These are phyloP conservation scores for Mediolabrus comicus DNA, from an alignment of 108 stramenopile species.

Conservation along the genomic window DNA sequence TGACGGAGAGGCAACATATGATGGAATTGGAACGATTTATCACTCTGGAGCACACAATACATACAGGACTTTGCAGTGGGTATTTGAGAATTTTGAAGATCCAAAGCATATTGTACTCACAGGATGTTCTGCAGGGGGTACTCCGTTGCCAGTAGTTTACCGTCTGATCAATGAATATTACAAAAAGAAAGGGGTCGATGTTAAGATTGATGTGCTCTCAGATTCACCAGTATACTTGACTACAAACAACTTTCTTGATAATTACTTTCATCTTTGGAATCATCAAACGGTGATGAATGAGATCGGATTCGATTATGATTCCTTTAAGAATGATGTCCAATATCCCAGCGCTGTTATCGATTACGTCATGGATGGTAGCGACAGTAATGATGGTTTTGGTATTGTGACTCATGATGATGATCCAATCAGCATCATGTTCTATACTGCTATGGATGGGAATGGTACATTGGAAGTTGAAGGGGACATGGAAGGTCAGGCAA, in stretches of 20 bases:
- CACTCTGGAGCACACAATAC: slow-evolving; percentile 51
- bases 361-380: slow-evolving; percentile 38
- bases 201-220: slow-evolving; percentile 27
- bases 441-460: slow-evolving; percentile 41
- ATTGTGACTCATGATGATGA: slow-evolving; percentile 47
- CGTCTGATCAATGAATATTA: slow-evolving; percentile 43
- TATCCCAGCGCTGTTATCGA: slow-evolving; percentile 43
- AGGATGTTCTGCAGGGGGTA: slow-evolving; percentile 60
- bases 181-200: slow-evolving; percentile 2
- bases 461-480: not conserved
- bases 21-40: slow-evolving; percentile 10
- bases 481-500: not conserved
- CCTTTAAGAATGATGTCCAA: slow-evolving; percentile 23
- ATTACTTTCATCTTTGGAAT: slow-evolving; percentile 47
- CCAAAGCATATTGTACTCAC: slow-evolving; percentile 44
- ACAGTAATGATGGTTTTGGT: slow-evolving; percentile 34
- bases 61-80: slow-evolving; percentile 38
- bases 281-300: slow-evolving; percentile 33
- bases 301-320: slow-evolving; percentile 46
- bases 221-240: slow-evolving; percentile 59
- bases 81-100: slow-evolving; percentile 49
- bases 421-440: slow-evolving; percentile 40
- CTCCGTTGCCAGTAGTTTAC: slow-evolving; percentile 49
- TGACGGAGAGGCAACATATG: slow-evolving; percentile 6
- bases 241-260: slow-evolving; percentile 47